Evolutionary conservation across 441 rosid species (phyloP).

Genomic region (Croton setiger): DNA sequence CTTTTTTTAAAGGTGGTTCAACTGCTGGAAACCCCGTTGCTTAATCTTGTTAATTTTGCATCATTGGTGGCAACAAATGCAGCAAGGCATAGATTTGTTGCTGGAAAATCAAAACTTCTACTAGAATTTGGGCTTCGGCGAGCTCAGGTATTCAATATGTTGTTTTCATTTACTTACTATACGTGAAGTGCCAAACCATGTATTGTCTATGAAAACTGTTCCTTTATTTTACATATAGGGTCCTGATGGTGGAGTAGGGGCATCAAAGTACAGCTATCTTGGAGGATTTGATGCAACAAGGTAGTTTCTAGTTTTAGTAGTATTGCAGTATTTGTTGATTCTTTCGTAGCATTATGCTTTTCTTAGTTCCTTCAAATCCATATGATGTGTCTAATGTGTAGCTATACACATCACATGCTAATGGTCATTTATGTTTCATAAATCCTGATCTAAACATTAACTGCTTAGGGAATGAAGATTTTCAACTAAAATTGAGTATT

Average conservation of each 20-base stretch:
- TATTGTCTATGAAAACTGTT: constrained; percentile 19
- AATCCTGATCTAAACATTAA: not conserved
- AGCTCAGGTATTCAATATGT: constrained; percentile 72
- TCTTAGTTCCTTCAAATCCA: not conserved
- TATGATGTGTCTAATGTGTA: not conserved
- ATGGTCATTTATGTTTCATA: no score
- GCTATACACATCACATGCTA: no score
- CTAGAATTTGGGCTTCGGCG: constrained; percentile 93
- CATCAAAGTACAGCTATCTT: constrained; percentile 93
- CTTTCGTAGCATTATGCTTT: constrained; percentile 1
- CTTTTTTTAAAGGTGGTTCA: constrained; percentile 63
- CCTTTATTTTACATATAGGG: constrained; percentile 48
- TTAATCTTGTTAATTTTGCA: constrained; percentile 84
- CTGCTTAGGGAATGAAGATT: not conserved
- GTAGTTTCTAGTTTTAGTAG: constrained; percentile 32
- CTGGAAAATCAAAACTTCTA: constrained; percentile 71
- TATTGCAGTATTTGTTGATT: not conserved
- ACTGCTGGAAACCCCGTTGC: constrained; percentile 86
- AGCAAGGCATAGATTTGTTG: constrained; percentile 88
- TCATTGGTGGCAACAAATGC: constrained; percentile 90
- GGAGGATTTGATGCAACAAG: constrained; percentile 99
- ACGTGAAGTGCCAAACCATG: constrained; percentile 16
- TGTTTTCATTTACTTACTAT: constrained; percentile 2
- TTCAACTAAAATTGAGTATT: not conserved
- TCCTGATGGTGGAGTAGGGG: constrained; percentile 95